Evolutionary conservation across 805 yeast species (phyloP), one percentile per base, ranked within the genome.

Genomic region (Starmerella asiatica): DNA sequence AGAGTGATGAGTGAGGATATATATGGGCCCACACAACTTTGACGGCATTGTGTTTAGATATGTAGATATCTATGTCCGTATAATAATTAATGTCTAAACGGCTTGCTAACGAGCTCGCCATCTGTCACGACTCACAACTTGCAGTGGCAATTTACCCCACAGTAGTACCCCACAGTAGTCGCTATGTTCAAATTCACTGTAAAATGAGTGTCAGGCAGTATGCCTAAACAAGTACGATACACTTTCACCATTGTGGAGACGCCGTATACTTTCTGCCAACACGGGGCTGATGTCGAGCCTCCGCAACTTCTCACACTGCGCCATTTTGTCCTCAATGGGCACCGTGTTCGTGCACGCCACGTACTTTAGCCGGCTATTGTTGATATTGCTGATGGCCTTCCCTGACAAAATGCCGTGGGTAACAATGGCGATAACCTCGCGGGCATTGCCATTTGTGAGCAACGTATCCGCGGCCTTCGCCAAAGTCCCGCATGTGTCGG

Each of bases 401-500:
- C 93, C 93, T 27, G 91, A 77, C 53, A 91, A 76, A 32, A 91
- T 84, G 42, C 97, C 98, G 59, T 91, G 98, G 0, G 98, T 88
- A 12, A 91, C 96, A 44, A 91, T 83, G 21, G 97, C 94, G 50
- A 88, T 74, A 23, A 91, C 97, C 50, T 75, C 71, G 46, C 73
- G 68, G 3, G 98, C 98, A 24, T 82, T 80, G 26, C 51, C 51
- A 49, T 83, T 75, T 27, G 73, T 78, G 50, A 85, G 63, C 44
- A 91, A 64, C 5, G 88, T 75, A 44, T 88, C 94, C 12, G 94
- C 91, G 2, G 97, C 97, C 62, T 88, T 91, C 48, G 83, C 93
- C 50, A 91, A 67, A 2, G 98, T 91, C 31, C 98, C 98, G 62
- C 97, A 91, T 3, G 98, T 91, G 58, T 91, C 98, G 29, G 97